phyloP scores from a whole-genome alignment of 108 stramenopile genomes.

The Licmophora abbreviata region DNA sequence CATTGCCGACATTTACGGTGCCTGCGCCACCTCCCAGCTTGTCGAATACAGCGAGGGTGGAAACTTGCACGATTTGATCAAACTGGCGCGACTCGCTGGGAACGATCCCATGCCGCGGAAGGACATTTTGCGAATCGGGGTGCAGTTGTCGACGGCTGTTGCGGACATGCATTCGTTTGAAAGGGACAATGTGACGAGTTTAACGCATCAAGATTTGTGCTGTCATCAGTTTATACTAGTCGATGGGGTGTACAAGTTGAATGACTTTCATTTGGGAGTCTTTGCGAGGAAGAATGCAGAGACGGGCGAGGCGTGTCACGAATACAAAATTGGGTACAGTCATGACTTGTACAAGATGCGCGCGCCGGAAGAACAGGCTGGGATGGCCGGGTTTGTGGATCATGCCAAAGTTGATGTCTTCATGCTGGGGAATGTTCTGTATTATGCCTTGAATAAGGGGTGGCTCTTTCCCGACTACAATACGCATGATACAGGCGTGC shows the following conservation, averaged over 20 bases:
- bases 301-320: not conserved
- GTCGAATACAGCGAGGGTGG: slow-evolving; percentile 3
- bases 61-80: slow-evolving; percentile 10
- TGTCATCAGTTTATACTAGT: slow-evolving; percentile 49
- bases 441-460: slow-evolving; percentile 5
- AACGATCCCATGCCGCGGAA: slow-evolving; percentile 4
- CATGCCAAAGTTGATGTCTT: slow-evolving; percentile 6
- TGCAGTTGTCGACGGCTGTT: slow-evolving; percentile 37
- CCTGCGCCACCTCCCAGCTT: slow-evolving; percentile 30
- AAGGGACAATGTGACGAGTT: slow-evolving; percentile 19
- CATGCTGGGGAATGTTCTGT: slow-evolving; percentile 9
- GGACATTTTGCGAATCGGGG: slow-evolving; percentile 15
- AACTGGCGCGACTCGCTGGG: not conserved
- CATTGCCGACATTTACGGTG: slow-evolving; percentile 55
- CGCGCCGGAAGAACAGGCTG: slow-evolving; percentile 4
- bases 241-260: slow-evolving; percentile 46
- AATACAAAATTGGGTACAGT: not conserved
- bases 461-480: slow-evolving; percentile 13
- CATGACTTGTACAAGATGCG: not conserved
- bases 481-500: not conserved
- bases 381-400: not conserved
- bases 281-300: slow-evolving; percentile 15
- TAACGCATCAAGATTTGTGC: slow-evolving; percentile 41
- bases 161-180: slow-evolving; percentile 49
- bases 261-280: slow-evolving; percentile 38